Conservation (phyloP, 257 asterid species). For the Prunella vulgaris region DNA sequence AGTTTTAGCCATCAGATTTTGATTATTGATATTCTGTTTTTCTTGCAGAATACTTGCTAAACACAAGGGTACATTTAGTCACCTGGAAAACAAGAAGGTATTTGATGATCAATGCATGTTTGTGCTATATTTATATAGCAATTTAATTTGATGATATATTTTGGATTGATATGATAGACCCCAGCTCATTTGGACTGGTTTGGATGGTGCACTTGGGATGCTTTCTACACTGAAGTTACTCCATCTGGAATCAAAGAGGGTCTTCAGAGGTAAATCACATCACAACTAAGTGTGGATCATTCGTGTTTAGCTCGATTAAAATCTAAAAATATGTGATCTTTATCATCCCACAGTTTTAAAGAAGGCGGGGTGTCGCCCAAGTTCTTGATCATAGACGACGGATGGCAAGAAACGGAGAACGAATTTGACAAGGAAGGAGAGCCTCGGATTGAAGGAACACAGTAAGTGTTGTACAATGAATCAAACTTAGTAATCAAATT, state of each 20-base stretch:
- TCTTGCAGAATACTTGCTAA: slow-evolving; percentile 37
- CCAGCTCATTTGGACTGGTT: slow-evolving; percentile 52
- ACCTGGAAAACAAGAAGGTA: slow-evolving; percentile 50
- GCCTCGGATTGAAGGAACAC: slow-evolving; percentile 43
- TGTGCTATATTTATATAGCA: background rate
- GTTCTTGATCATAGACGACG: slow-evolving; percentile 70
- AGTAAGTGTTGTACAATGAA: slow-evolving; percentile 33
- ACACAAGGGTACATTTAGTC: slow-evolving; percentile 49
- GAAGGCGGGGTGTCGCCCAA: slow-evolving; percentile 57
- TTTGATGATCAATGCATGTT: background rate
- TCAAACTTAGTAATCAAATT: background rate
- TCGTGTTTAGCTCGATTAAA: background rate
- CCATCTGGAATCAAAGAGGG: slow-evolving; percentile 51
- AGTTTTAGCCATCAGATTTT: background rate
- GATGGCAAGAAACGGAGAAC: slow-evolving; percentile 70
- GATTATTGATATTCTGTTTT: slow-evolving; percentile 16
- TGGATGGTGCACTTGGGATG: slow-evolving; percentile 66
- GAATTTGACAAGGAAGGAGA: slow-evolving; percentile 51
- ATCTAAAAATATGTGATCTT: background rate
- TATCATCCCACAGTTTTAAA: slow-evolving; percentile 30
- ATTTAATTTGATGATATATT: background rate
- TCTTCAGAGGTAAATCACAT: slow-evolving; percentile 35
- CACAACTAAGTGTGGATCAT: background rate
- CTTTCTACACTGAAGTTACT: slow-evolving; percentile 40
- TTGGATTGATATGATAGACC: slow-evolving; percentile 18